Percentiles rank a stretch among this genome's conserved stretches.
Conservation (phyloP, 2,329 filamentous ascomycete genomes). For the Microsporum ferrugineum region DNA sequence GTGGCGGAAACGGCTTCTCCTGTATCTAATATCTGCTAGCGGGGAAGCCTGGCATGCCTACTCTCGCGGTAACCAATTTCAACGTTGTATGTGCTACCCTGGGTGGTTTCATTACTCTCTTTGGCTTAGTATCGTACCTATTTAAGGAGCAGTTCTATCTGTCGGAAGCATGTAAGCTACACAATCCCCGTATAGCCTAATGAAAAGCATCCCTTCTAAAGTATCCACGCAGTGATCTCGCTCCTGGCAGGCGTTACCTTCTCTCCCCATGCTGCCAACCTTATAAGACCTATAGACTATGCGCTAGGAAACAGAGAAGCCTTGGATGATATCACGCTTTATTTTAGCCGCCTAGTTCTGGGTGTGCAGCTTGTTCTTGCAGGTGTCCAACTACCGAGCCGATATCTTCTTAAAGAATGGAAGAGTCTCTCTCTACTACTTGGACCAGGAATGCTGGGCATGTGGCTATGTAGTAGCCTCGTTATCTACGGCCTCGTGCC, state of each 20-base stretch:
- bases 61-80: constrained; percentile 59
- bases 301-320: constrained; percentile 46
- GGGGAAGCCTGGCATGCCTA: constrained; percentile 40
- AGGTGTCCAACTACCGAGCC: constrained; percentile 74
- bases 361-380: constrained; percentile 84
- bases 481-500: constrained; percentile 68
- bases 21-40: background rate
- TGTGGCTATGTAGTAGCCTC: constrained; percentile 77
- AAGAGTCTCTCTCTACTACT: constrained; percentile 61
- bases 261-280: constrained; percentile 64
- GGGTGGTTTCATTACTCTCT: constrained; percentile 81
- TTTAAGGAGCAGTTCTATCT: constrained; percentile 84
- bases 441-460: constrained; percentile 70
- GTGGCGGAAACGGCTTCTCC: background rate
- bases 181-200: background rate
- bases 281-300: constrained; percentile 66
- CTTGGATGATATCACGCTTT: constrained; percentile 62
- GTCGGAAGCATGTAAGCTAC: constrained; percentile 67
- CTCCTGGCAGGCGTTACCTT: constrained; percentile 67
- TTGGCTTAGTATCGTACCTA: constrained; percentile 79
- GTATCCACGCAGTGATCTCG: constrained; percentile 56
- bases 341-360: constrained; percentile 76
- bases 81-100: constrained; percentile 71
- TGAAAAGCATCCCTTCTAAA: background rate
- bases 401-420: constrained; percentile 71